A percentile compares a stretch with the other conserved stretches of the same genome.
Evolutionary conservation across 345 rosid genomes (phyloP).

Genomic region (Eucalyptus regnans): DNA sequence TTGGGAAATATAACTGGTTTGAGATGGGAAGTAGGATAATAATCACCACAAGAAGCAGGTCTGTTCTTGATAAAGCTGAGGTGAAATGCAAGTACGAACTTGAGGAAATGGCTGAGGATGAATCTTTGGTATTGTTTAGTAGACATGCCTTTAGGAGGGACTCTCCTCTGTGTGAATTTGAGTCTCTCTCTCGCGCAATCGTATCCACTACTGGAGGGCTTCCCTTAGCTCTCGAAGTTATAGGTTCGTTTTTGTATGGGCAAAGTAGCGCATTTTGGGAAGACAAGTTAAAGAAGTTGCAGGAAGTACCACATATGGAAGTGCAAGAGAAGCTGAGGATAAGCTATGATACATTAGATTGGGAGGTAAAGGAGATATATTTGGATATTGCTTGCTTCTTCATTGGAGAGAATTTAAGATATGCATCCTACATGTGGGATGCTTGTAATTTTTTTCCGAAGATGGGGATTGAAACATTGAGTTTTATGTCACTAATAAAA

Average conservation of each 20-base stretch:
- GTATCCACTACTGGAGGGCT: not conserved
- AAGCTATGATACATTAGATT: fast-evolving
- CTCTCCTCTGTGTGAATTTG: not conserved
- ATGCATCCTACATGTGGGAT: not conserved
- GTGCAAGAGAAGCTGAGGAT: not conserved
- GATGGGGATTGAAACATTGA: not conserved
- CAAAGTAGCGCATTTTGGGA: fast-evolving
- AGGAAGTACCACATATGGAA: fast-evolving
- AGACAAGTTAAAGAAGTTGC: fast-evolving
- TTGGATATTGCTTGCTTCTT: not conserved
- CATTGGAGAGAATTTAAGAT: not conserved
- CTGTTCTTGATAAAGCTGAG: not conserved
- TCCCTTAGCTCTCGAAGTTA: not conserved
- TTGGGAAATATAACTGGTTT: not conserved
- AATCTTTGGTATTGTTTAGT: not conserved
- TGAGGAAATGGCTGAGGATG: not conserved
- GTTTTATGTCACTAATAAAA: too few relatives aligned
- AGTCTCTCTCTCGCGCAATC: not conserved
- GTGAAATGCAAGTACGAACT: not conserved
- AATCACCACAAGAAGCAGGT: not conserved
- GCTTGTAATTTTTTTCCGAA: not conserved
- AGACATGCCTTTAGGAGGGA: not conserved
- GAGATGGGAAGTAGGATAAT: not conserved
- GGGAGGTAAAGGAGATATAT: not conserved
- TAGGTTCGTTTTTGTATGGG: not conserved